Base-by-base conservation (phyloP, 2,329 filamentous ascomycete species). In the Sphaerulina musiva region DNA sequence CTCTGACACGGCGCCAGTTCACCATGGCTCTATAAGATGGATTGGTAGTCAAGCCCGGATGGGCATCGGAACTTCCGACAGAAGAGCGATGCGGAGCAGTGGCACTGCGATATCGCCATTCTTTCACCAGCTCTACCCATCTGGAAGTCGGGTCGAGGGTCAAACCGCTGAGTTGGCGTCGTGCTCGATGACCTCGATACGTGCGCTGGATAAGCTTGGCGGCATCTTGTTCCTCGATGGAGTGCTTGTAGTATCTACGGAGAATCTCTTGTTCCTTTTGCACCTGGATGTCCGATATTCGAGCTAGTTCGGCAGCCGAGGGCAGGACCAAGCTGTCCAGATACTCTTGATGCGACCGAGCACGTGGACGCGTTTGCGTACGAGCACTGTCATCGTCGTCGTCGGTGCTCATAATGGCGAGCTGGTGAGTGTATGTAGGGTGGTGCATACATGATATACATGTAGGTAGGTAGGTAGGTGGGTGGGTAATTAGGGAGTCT, bases 1-100 rank as follows among this genome's bases (percentile, higher is more conserved):
- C 75, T 12, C 84, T 82, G 0, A 80, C 83, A 61, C 86, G 86
- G 62, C 82, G 84, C 89, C 89, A 95, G 54, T 89, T 86, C 55
- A 80, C 74, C 46, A 80, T 78, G 11, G 87, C 53, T 36, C 41
- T 57, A 23, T 57, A 62, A 34, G 46, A 54, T 20, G 44, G 48
- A 23, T 48, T 39, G 41, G 26, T 46, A 29, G 34, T 26, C 23
- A 48, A 20, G 11, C 32, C 34, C 2, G 29, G 14, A 20, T 40
- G 34, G 17, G 46, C 23, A 23, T 53, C 44, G 12, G 48, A 41
- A 23, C 40, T 45, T 20, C 9, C 23, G 11, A n/a, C n/a, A 26
- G 48, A 34, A 20, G 46, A 49, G 34, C 53, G 39, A 14, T 62
- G 54, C 23, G 63, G 58, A 38, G 59, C 59, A n/a, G 59, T 63